Base-by-base conservation (phyloP, 2,329 filamentous ascomycete species). In the Fusarium buharicum region DNA sequence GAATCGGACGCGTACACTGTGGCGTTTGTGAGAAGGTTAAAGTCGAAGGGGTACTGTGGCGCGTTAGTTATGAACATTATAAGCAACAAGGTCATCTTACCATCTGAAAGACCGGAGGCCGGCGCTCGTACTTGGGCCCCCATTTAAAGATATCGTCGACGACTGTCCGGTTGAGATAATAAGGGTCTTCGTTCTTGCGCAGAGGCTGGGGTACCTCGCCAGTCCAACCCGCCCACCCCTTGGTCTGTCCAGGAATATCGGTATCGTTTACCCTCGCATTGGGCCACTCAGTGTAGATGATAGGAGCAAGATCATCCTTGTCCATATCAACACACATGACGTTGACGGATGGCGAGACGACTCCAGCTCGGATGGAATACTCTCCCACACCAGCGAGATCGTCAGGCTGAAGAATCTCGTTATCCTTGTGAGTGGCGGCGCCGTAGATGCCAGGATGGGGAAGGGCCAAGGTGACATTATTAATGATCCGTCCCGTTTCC, bases 401-500 rank as follows among this genome's bases (percentile, higher is more conserved):
- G 7, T 81, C 79, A 0, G 91, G 91, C 66, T 94, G 91, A 9
- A 91, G 74, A 27, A 95, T 91, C 0, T 76, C 73, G 67, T 94
- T 94, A 9, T 76, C 72, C 0, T 80, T 75, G 63, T 89, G 79
- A 9, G 79, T 83, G 0, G 89, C 87, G 1, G 91, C 90, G 12
- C 79, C 75, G 30, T 90, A 86, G 0, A 95, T 81, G 0, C 88
- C 78, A 4, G 87, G 80, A 67, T 95, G 91, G 0, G 91, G 91
- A 83, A 93, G 89, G 0, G 90, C 90, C 64, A 93, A 80, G 0
- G 89, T 90, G 22, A 92, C 85, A 62, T 93, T 93, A 71, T 93
- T 91, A 67, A 94, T 78, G 33, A 90, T 80, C 22, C 90, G 81
- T 0, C 78, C 75, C 49, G 84, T 73, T 11, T 79, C 70, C 5